Conservation (phyloP, 495 filamentous ascomycete species). For the Penicillium verhagenii region DNA sequence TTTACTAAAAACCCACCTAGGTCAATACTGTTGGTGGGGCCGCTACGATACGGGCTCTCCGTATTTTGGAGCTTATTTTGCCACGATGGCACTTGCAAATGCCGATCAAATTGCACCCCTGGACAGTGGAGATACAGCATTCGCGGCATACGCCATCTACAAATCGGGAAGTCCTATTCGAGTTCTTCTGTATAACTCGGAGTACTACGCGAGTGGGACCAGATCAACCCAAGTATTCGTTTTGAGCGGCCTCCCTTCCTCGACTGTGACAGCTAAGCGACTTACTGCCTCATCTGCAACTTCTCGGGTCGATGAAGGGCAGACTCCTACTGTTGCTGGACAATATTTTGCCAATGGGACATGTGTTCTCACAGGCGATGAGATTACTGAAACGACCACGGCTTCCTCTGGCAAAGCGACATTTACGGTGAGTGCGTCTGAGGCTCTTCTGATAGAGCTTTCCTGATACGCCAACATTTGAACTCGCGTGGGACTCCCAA, state of each 20-base stretch:
- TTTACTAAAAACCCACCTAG: slow-evolving; percentile 11
- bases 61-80: slow-evolving; percentile 59
- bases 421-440: slow-evolving; percentile 50
- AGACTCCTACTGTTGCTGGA: slow-evolving; percentile 49
- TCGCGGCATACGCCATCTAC: slow-evolving; percentile 55
- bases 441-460: slow-evolving; percentile 56
- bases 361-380: slow-evolving; percentile 46
- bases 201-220: slow-evolving; percentile 52
- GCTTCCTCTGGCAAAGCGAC: slow-evolving; percentile 45
- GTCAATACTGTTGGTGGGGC: slow-evolving; percentile 62
- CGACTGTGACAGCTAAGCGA: slow-evolving; percentile 48
- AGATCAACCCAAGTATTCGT: slow-evolving; percentile 45
- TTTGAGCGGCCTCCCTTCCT: slow-evolving; percentile 40
- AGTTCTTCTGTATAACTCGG: slow-evolving; percentile 55
- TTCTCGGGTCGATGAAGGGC: slow-evolving; percentile 48
- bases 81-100: slow-evolving; percentile 51
- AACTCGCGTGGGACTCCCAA: background rate
- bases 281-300: slow-evolving; percentile 51
- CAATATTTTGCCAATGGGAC: slow-evolving; percentile 53
- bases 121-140: slow-evolving; percentile 47
- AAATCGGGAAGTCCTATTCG: slow-evolving; percentile 38
- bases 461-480: slow-evolving; percentile 7
- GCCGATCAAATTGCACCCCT: slow-evolving; percentile 50
- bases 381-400: slow-evolving; percentile 38
- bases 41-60: slow-evolving; percentile 54